These are phyloP conservation scores for Williopsis jadinii DNA, from an alignment of 1,139 yeast species.

Conservation along the genomic window DNA sequence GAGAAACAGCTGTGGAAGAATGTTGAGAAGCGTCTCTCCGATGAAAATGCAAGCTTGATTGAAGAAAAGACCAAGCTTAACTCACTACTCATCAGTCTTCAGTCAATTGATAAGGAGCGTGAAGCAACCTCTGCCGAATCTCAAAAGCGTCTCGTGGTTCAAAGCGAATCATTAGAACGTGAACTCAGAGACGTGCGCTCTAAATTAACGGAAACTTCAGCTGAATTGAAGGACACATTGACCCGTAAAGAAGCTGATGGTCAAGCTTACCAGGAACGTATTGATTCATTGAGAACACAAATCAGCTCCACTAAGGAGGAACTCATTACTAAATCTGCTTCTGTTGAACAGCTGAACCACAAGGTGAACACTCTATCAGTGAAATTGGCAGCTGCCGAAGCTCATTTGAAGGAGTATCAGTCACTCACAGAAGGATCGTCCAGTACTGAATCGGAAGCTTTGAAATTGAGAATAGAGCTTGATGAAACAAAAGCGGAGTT, in stretches of 20 bases:
- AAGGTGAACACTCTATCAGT: conserved; percentile 28
- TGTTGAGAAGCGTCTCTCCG: conserved; percentile 44
- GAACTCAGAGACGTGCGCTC: conserved; percentile 38
- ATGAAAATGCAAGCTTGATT: conserved; percentile 46
- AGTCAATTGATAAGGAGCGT: conserved; percentile 56
- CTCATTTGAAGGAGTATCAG: conserved; percentile 25
- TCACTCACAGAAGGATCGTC: conserved; percentile 16
- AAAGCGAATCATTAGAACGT: conserved; percentile 45
- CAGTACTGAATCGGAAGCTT: conserved; percentile 24
- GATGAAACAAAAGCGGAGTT: conserved; percentile 38
- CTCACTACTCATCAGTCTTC: conserved; percentile 55
- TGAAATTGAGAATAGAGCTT: conserved; percentile 30
- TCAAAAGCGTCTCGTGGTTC: conserved; percentile 41
- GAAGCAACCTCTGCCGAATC: conserved; percentile 46
- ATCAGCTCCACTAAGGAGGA: conserved; percentile 35
- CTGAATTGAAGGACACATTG: conserved; percentile 38
- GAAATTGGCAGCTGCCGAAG: conserved; percentile 31
- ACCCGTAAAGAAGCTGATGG: conserved; percentile 50
- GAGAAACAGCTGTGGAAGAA: conserved; percentile 48
- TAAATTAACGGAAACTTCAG: conserved; percentile 44
- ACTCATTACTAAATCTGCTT: conserved; percentile 34
- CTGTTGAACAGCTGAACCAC: conserved; percentile 28
- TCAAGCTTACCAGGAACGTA: conserved; percentile 58
- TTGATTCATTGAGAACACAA: conserved; percentile 51
- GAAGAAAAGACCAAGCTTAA: conserved; percentile 57